Percentiles rank a stretch among this genome's conserved stretches.
phyloP scores from a whole-genome alignment of 305 asterid species.

The Striga hermonthica region DNA sequence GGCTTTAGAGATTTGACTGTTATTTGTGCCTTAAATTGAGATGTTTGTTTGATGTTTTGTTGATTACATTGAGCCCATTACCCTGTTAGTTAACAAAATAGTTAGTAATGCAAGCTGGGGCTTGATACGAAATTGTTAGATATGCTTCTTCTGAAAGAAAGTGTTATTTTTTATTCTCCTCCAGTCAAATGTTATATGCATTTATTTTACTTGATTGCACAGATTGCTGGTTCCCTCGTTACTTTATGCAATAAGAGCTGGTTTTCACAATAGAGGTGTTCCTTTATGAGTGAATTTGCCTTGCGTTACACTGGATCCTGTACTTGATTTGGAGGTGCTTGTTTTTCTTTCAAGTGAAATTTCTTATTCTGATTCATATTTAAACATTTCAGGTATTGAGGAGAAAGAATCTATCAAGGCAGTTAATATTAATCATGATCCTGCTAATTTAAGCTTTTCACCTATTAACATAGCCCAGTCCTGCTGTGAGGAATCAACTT shows the following conservation, averaged over 20 bases:
- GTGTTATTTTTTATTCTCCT: not conserved
- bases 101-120: too few species aligned
- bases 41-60: not conserved
- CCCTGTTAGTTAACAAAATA: too few species aligned
- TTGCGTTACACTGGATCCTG: not conserved
- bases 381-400: conserved; percentile 55
- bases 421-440: conserved; percentile 44
- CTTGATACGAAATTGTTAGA: conserved; percentile 13
- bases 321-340: conserved; percentile 11
- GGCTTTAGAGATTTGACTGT: not conserved
- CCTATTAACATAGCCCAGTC: conserved; percentile 46
- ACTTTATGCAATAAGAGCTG: conserved; percentile 4
- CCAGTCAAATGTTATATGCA: not conserved
- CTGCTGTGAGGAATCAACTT: conserved; percentile 50
- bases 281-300: conserved; percentile 5
- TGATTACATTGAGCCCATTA: not conserved
- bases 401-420: conserved; percentile 61
- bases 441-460: conserved; percentile 50
- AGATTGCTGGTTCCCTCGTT: not conserved
- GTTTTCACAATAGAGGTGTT: not conserved
- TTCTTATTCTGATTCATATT: conserved; percentile 17
- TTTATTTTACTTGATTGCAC: not conserved
- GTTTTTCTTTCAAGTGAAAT: conserved; percentile 1
- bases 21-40: not conserved
- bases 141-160: not conserved